These are phyloP conservation scores for Arabidopsis hybrid DNA, from an alignment of 441 rosid species.

Conservation along the genomic window DNA sequence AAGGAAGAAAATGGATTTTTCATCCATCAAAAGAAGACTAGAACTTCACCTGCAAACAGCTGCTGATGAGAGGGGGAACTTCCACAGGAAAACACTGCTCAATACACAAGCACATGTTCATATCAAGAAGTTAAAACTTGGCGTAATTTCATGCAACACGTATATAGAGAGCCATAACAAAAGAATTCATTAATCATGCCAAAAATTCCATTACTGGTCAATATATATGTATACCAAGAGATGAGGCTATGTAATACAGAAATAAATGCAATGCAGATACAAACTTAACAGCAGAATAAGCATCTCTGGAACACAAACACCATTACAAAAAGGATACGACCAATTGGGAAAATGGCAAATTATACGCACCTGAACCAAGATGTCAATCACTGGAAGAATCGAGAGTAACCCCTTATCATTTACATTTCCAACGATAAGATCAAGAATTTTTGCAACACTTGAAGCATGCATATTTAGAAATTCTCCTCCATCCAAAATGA, in stretches of 20 bases:
- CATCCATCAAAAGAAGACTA: constrained; percentile 17
- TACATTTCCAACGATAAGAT: constrained; percentile 94
- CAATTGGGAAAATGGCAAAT: constrained; percentile 15
- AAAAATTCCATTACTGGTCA: constrained; percentile 11
- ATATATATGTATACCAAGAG: constrained; percentile 16
- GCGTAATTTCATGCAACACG: constrained; percentile 6
- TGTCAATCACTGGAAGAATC: constrained; percentile 86
- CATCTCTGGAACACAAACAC: constrained; percentile 22
- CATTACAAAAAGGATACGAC: constrained; percentile 12
- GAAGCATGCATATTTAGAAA: constrained; percentile 85
- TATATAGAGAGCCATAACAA: constrained; percentile 2
- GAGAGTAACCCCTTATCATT: constrained; percentile 86
- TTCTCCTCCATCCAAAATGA: constrained; percentile 85
- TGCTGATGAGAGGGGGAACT: constrained; percentile 84
- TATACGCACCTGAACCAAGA: constrained; percentile 80
- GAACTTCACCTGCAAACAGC: constrained; percentile 78
- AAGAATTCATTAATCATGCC: neutral
- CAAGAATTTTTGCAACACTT: constrained; percentile 86
- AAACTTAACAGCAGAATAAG: constrained; percentile 12
- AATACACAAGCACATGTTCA: constrained; percentile 27
- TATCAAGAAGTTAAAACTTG: constrained; percentile 17
- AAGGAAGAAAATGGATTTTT: constrained; percentile 15
- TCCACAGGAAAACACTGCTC: constrained; percentile 88
- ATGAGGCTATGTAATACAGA: constrained; percentile 8
- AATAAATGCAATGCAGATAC: constrained; percentile 8